Evolutionary conservation across 257 asterid species (phyloP).

Genomic region (Parsonsia alboflavescens): DNA sequence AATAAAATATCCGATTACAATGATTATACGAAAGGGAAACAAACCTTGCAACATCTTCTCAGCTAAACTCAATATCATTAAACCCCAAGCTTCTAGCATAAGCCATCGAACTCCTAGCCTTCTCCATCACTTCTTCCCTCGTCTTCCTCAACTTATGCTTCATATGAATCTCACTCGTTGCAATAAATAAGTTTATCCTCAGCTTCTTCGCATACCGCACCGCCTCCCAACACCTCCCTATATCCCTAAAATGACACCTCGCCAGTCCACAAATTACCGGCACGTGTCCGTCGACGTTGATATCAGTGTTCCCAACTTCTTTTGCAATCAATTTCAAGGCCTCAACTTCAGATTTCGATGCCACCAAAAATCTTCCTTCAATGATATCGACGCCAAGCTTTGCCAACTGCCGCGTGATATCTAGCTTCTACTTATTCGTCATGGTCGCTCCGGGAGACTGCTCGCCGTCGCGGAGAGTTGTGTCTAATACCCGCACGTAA

Average conservation of each 20-base stretch:
- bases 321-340: constrained; percentile 72
- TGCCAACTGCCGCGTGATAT: constrained; percentile 76
- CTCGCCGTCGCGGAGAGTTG: constrained; percentile 97
- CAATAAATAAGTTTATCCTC: constrained; percentile 91
- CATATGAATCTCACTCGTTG: constrained; percentile 96
- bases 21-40: no score
- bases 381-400: constrained; percentile 91
- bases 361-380: constrained; percentile 95
- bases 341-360: constrained; percentile 86
- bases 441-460: constrained; percentile 99
- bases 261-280: constrained; percentile 93
- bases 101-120: constrained; percentile 85
- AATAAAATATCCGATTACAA: no score
- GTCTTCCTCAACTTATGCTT: constrained; percentile 77
- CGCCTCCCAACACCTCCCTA: constrained; percentile 94
- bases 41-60: constrained; percentile 99
- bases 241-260: constrained; percentile 86
- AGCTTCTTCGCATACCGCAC: constrained; percentile 80
- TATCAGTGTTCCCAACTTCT: constrained; percentile 59
- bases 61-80: constrained; percentile 89
- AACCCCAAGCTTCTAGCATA: constrained; percentile 89
- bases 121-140: constrained; percentile 67
- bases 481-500: constrained; percentile 84
- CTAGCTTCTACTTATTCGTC: constrained; percentile 89
- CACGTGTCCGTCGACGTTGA: constrained; percentile 39